Base-by-base conservation (phyloP, 106 monocot genomes). In the Dioscorea alata region DNA sequence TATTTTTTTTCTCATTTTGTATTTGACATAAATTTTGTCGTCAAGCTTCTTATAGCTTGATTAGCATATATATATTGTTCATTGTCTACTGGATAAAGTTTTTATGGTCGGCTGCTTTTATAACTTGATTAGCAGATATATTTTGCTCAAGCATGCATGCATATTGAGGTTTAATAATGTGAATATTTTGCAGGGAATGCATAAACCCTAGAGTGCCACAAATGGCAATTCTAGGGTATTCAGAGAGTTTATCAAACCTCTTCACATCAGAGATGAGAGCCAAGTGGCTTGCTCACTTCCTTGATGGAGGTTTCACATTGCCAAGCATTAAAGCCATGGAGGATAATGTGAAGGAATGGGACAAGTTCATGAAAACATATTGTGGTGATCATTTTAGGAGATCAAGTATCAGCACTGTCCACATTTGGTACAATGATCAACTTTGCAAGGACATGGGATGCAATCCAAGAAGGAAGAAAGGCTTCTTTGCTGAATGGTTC, bases 121-220 rank as follows among this genome's bases (percentile, higher is more conserved):
- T 28, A 1, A 28, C 28, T 28, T 28, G 28, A 28, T 28, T 3
- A 28, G 28, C 28, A n/a, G n/a, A n/a, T n/a, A n/a, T 3, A 28
- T 28, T 28, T 28, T 28, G 28, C 3, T 28, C 28, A n/a, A n/a
- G 28, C 28, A 28, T 28, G 28, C 28, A 28, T 1, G 28, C 2
- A 28, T 28, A 3, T 28, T 28, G 28, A 28, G 28, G 28, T 28
- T 28, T 3, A 28, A 28, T 28, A 3, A 3, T 28, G 28, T 35
- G 50, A 35, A 52, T 54, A 17, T 24, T 56, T 57, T n/a, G 23
- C 74, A 92, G 85, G 80, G 85, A 85, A 33, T 79, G 78, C 76
- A 79, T 93, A 25, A 88, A 88, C 50, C 88, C 92, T 12, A 49
- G 74, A n/a, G 86, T 93, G 10, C 86, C 88, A 10, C 88, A 88